Evolutionary conservation across 1,139 yeast genomes (phyloP), one percentile per base, ranked within the genome.

Genomic region (Pichia sp.): DNA sequence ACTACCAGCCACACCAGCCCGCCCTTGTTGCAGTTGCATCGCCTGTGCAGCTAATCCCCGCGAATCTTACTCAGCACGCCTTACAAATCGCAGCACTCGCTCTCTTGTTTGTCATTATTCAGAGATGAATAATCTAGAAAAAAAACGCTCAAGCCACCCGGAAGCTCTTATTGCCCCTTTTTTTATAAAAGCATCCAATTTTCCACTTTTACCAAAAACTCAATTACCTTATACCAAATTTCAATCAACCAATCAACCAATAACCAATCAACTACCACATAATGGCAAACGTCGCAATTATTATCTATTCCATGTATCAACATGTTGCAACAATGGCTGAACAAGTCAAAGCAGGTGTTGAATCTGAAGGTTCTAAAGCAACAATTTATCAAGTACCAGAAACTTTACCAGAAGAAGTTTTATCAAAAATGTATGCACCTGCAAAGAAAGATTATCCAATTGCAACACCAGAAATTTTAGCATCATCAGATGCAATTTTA

Each of bases 261-360:
- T 22, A 22, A 22, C 7, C 10, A 26, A 31, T 18, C n/a, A 25
- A 20, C n/a, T n/a, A n/a, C n/a, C n/a, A 33, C 26, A 39, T n/a
- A 54, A 71, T 71, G 75, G 70, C 74, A 25, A 74, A 69, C 55
- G 63, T 75, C 43, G 82, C 81, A 44, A 82, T 86, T 56, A 72
- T 86, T 62, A 78, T 79, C 62, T 86, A 86, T 75, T 76, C 95
- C 41, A 64, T 80, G 59, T 85, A 84, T 71, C 88, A 88, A 55
- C 95, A 86, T 67, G 67, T 82, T 53, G 77, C 78, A 52, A 66
- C 69, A 39, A 53, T 83, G 49, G 94, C 94, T 46, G 74, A 77
- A 64, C 71, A 81, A 46, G 79, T 76, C 58, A 74, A 79, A 67
- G 68, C 67, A 48, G 95, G 95, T 59, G 67, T 84, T 45, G 80